These are phyloP conservation scores for Huntiella omanensis DNA, from an alignment of 2,329 filamentous ascomycete genomes.

Conservation along the genomic window DNA sequence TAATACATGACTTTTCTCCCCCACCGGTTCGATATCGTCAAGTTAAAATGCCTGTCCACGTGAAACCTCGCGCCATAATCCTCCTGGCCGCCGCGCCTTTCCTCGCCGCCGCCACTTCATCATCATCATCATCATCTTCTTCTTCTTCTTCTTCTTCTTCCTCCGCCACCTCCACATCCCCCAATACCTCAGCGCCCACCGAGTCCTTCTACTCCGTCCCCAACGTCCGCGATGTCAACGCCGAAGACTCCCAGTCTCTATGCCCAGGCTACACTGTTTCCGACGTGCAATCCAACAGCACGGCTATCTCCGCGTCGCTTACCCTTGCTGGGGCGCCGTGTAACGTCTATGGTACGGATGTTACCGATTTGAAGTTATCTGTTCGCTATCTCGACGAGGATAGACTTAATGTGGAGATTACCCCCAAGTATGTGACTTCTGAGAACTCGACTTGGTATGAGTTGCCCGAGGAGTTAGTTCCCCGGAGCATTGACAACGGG, in stretches of 20 bases:
- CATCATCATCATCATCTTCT: neutral
- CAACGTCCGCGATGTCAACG: conserved; percentile 10
- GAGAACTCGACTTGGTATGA: conserved; percentile 49
- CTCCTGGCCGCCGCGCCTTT: neutral
- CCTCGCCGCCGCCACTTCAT: neutral
- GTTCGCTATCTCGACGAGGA: conserved; percentile 49
- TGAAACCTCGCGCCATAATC: neutral
- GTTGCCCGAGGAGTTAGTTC: conserved; percentile 43
- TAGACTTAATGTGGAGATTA: conserved; percentile 51
- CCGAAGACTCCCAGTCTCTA: conserved; percentile 18
- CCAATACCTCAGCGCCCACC: neutral
- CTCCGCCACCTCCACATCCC: neutral
- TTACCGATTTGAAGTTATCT: conserved; percentile 44
- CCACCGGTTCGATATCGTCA: no score
- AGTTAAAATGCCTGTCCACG: neutral
- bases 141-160: neutral
- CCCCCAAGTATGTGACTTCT: conserved; percentile 40
- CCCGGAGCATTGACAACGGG: conserved; percentile 42
- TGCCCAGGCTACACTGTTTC: conserved; percentile 53
- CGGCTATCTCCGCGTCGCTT: conserved; percentile 49
- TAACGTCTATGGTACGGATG: conserved; percentile 61
- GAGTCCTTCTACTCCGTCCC: conserved; percentile 8
- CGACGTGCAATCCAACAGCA: conserved; percentile 32
- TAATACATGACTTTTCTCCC: no score
- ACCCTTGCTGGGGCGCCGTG: conserved; percentile 50